Base-by-base conservation (phyloP, 495 filamentous ascomycete genomes). In the Penicillium coffeae region DNA sequence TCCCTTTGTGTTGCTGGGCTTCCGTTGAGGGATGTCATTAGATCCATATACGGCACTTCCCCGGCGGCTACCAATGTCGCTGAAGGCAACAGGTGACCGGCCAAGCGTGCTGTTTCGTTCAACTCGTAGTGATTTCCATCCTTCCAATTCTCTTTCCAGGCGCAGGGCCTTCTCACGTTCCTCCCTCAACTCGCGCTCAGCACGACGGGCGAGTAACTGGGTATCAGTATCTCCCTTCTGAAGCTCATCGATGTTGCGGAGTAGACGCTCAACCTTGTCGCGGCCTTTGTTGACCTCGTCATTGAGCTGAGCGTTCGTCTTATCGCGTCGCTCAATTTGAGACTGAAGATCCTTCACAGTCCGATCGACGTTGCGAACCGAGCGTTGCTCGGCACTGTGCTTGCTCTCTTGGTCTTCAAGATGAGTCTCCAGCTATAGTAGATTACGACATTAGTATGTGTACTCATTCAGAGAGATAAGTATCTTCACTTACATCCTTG, bases 251-350 rank as follows among this genome's bases (percentile, higher is more conserved):
- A 98, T 94, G 7, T 88, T 88, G 52, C 81, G 75, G 34, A 98
- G 86, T 2, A 96, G 80, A 47, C 89, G 89, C 47, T 91, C 89
- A 49, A 88, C 79, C 70, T 91, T 94, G 63, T 96, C 93, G 34
- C 93, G 88, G 55, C 85, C 78, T 55, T 90, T 87, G 42, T 72
- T 71, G 38, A 96, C 70, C 49, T 97, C 93, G 22, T 95, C 90
- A 52, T 78, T 75, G 14, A 97, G 76, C 62, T 92, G 86, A 2
- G 68, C 55, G 48, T 88, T 86, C 41, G 84, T 81, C 68, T 95
- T 96, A 37, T 96, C 94, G 36, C 88, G 85, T 48, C 93, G 86
- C 13, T 95, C 88, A 58, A 98, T 87, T 68, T 97, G 93, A 10
- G 84, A 77, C 68, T 97, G 87, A 12, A 98, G 80, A 65, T 97